Conservation (phyloP, 2,329 filamentous ascomycete species). For the Ophiocordyceps polyrhachis-furcata region DNA sequence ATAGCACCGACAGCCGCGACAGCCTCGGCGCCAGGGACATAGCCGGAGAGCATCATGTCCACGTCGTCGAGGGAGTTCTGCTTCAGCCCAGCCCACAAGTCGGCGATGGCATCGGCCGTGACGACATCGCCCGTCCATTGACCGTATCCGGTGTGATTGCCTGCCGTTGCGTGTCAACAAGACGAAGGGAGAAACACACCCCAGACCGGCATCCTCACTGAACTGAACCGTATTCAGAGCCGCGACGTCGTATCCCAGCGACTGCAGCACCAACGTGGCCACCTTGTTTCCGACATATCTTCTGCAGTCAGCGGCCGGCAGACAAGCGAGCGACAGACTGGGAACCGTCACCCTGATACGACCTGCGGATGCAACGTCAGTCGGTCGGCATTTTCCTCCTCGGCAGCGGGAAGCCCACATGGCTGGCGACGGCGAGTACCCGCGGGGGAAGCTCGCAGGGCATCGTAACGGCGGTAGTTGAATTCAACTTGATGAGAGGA, state of each 20-base stretch:
- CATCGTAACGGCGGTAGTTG: not conserved
- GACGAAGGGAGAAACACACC: not conserved
- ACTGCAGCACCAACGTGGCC: conserved; percentile 86
- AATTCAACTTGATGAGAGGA: too few relatives aligned
- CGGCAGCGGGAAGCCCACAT: conserved; percentile 43
- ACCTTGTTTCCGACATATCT: conserved; percentile 98
- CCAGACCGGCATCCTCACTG: conserved; percentile 38
- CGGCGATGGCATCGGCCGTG: conserved; percentile 62
- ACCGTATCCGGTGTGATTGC: conserved; percentile 86
- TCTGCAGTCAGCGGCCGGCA: conserved; percentile 2
- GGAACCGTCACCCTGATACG: conserved; percentile 20
- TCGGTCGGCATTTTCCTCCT: not conserved
- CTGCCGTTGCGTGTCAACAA: conserved; percentile 25
- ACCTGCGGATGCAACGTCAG: conserved; percentile 13
- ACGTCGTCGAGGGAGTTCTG: conserved; percentile 76
- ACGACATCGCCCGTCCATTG: conserved; percentile 75
- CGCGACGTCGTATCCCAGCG: conserved; percentile 80
- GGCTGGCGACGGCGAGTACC: conserved; percentile 80
- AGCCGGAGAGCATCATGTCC: conserved; percentile 87
- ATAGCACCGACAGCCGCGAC: conserved; percentile 75
- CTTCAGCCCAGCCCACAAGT: conserved; percentile 69
- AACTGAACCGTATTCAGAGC: conserved; percentile 95
- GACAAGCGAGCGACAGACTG: not conserved
- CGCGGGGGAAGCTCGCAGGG: conserved; percentile 31
- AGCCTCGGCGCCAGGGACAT: conserved; percentile 72